Percentiles rank a stretch among this genome's conserved stretches.
Evolutionary conservation across 2,329 filamentous ascomycete genomes (phyloP).

Genomic region (Tolypocladium pustulatum): DNA sequence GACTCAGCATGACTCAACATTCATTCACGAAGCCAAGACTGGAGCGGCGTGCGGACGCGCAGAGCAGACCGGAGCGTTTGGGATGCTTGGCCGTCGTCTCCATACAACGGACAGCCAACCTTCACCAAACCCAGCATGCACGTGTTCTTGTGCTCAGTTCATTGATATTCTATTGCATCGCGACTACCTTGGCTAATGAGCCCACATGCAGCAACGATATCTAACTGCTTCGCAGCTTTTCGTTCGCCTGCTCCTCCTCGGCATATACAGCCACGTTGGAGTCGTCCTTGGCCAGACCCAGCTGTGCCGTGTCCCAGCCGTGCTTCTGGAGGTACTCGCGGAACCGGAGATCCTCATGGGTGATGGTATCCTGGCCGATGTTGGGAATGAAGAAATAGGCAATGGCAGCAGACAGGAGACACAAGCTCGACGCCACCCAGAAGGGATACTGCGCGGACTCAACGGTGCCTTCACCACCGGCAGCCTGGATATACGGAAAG

Average conservation of each 20-base stretch:
- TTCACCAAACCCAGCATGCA: not conserved
- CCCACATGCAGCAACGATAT: not conserved
- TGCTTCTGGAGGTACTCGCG: conserved; percentile 59
- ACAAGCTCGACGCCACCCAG: conserved; percentile 70
- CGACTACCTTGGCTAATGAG: not conserved
- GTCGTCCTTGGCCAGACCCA: conserved; percentile 22
- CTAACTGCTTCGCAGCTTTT: not conserved
- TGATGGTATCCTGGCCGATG: conserved; percentile 79
- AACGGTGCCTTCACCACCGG: conserved; percentile 40
- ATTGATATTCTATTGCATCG: not conserved
- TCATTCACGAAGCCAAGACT: not conserved
- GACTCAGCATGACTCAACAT: not conserved
- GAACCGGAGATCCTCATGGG: conserved; percentile 66
- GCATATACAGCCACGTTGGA: not conserved
- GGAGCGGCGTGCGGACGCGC: not conserved
- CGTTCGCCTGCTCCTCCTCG: conserved; percentile 1
- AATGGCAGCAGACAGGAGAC: conserved; percentile 56
- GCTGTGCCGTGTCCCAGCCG: conserved; percentile 61
- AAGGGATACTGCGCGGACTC: conserved; percentile 76
- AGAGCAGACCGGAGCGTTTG: not conserved
- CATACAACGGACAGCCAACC: not conserved
- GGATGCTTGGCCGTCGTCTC: not conserved
- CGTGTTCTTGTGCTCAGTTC: not conserved
- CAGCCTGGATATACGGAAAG: conserved; percentile 61
- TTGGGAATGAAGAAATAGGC: conserved; percentile 58